Conservation (phyloP, 2,329 filamentous ascomycete species). For the Fusarium heterosporum region DNA sequence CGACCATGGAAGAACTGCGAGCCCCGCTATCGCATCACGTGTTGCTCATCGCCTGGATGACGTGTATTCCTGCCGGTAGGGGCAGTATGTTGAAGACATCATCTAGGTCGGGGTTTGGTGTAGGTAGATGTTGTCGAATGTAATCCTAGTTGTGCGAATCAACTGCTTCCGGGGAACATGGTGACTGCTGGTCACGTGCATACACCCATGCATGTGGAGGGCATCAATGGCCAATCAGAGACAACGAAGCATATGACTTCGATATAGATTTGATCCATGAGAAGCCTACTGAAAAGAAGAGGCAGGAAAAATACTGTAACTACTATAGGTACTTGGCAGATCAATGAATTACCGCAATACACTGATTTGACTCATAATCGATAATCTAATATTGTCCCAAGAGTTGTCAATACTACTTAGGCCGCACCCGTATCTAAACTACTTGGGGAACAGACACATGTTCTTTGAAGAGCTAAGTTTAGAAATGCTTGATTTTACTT, state of each 20-base stretch:
- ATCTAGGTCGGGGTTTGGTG: slow-evolving; percentile 38
- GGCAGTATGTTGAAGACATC: slow-evolving; percentile 25
- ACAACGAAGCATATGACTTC: neutral
- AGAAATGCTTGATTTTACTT: neutral
- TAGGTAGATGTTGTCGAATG: slow-evolving; percentile 31
- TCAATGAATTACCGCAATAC: no score
- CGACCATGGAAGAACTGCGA: slow-evolving; percentile 6
- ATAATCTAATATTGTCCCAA: no score
- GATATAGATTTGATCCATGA: neutral
- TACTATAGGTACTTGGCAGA: no score
- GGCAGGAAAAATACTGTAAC: no score
- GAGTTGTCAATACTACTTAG: no score
- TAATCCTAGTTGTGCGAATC: slow-evolving; percentile 42
- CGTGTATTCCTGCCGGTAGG: slow-evolving; percentile 16
- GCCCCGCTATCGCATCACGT: slow-evolving; percentile 9
- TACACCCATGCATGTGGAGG: slow-evolving; percentile 10
- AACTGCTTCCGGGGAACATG: slow-evolving; percentile 21
- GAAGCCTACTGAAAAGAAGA: neutral
- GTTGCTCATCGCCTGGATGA: neutral
- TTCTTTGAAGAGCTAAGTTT: no score
- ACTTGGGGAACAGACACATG: no score
- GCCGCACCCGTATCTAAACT: no score
- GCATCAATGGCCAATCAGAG: neutral
- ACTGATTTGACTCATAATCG: no score
- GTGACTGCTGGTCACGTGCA: slow-evolving; percentile 38